Conservation (phyloP, 2,329 filamentous ascomycete species). For the Geosmithia flava region DNA sequence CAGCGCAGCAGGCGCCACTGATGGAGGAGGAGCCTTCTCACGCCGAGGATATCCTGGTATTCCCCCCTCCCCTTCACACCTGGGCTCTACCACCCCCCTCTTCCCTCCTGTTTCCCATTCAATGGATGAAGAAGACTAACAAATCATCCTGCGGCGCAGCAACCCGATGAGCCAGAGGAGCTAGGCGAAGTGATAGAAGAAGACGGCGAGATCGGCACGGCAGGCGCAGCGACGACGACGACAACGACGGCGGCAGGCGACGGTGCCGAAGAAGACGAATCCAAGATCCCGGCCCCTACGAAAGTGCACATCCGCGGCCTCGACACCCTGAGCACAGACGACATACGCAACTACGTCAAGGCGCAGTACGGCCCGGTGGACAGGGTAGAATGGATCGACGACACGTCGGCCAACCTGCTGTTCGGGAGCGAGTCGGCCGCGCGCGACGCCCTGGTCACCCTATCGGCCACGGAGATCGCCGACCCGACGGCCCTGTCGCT, state of each 20-base stretch:
- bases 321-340: slow-evolving; percentile 65
- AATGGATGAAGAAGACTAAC: background rate
- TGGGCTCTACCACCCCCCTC: background rate
- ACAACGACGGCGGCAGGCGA: too few relatives aligned
- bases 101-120: too few relatives aligned
- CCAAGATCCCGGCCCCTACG: slow-evolving; percentile 19
- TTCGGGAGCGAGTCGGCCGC: slow-evolving; percentile 48
- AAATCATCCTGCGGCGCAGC: slow-evolving; percentile 8
- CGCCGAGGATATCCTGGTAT: slow-evolving; percentile 24
- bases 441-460: slow-evolving; percentile 39
- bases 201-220: slow-evolving; percentile 1
- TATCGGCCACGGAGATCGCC: slow-evolving; percentile 37
- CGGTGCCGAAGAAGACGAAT: too few relatives aligned
- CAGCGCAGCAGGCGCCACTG: slow-evolving; percentile 19
- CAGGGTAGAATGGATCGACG: slow-evolving; percentile 88
- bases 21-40: slow-evolving; percentile 10
- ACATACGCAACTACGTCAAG: slow-evolving; percentile 64
- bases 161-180: slow-evolving; percentile 22
- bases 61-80: slow-evolving; percentile 2
- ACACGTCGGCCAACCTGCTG: slow-evolving; percentile 77
- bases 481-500: slow-evolving; percentile 43
- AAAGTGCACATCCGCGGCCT: slow-evolving; percentile 81
- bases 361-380: slow-evolving; percentile 51
- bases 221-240: slow-evolving; percentile 16
- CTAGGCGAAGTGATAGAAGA: slow-evolving; percentile 18